Percentiles rank a stretch among this genome's conserved stretches.
Evolutionary conservation across 495 filamentous ascomycete species (phyloP).

Genomic region (Bacidia rubella): DNA sequence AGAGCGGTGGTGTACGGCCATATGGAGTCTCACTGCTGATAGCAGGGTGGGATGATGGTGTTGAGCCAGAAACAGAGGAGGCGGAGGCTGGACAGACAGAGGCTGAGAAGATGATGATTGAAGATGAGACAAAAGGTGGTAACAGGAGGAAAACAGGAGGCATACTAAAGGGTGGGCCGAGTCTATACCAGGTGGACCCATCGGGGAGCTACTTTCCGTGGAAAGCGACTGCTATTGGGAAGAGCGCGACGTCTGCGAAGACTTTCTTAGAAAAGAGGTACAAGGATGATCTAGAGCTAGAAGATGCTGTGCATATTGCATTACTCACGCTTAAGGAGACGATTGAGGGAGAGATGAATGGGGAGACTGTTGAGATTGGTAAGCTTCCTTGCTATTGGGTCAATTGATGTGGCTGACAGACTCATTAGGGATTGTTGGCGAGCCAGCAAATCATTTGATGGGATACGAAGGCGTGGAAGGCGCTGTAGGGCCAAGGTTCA

Average conservation of each 20-base stretch:
- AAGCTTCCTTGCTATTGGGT: conserved; percentile 20
- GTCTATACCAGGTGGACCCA: conserved; percentile 96
- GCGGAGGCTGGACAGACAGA: conserved; percentile 34
- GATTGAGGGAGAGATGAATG: conserved; percentile 98
- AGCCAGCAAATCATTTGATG: conserved; percentile 81
- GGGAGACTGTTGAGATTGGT: conserved; percentile 98
- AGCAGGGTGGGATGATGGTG: conserved; percentile 95
- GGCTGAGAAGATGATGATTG: conserved; percentile 44
- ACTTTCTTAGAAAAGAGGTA: conserved; percentile 98
- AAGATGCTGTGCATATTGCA: conserved; percentile 98
- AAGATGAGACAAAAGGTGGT: conserved; percentile 16
- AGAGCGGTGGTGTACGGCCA: conserved; percentile 93
- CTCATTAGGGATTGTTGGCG: conserved; percentile 73
- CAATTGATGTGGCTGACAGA: conserved; percentile 23
- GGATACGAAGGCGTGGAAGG: conserved; percentile 88
- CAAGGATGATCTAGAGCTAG: conserved; percentile 89
- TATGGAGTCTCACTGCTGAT: conserved; percentile 93
- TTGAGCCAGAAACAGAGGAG: conserved; percentile 61
- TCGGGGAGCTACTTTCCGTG: conserved; percentile 95
- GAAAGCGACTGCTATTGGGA: conserved; percentile 98
- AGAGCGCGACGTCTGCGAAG: conserved; percentile 95
- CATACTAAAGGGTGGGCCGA: conserved; percentile 88
- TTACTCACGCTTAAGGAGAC: conserved; percentile 96
- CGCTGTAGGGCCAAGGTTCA: conserved; percentile 79
- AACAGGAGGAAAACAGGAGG: conserved; percentile 64